A percentile compares a stretch with the other conserved stretches of the same genome.
phyloP scores from a whole-genome alignment of 371 early-diverging fungal genomes.

The Apophysomyces elegans region DNA sequence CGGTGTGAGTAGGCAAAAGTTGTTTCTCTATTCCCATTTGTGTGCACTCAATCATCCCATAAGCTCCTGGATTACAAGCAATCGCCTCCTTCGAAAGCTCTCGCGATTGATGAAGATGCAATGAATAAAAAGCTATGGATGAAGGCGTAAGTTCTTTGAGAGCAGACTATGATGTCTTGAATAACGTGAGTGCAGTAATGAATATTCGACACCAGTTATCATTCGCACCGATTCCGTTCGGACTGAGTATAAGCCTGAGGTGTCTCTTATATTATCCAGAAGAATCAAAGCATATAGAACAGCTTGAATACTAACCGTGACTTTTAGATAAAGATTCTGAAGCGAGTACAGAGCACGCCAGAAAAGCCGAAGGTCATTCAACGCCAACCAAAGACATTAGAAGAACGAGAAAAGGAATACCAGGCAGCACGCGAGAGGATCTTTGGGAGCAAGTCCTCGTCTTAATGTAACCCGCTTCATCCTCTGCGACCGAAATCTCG shows the following conservation, averaged over 20 bases:
- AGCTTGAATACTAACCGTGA: not conserved
- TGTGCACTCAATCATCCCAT: constrained; percentile 17
- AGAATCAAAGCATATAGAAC: not conserved
- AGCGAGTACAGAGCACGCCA: constrained; percentile 19
- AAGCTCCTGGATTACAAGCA: not conserved
- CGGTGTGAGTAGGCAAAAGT: constrained; percentile 24
- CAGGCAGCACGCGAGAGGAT: constrained; percentile 31
- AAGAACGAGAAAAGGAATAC: constrained; percentile 37
- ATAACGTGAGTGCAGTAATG: constrained; percentile 20
- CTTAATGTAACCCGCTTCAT: too few relatives aligned
- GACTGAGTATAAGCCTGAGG: constrained; percentile 39
- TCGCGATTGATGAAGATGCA: constrained; percentile 17
- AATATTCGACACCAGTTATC: constrained; percentile 23
- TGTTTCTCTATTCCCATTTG: not conserved
- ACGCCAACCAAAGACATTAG: constrained; percentile 23
- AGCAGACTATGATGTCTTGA: not conserved
- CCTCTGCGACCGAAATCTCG: too few relatives aligned
- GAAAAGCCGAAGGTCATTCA: not conserved
- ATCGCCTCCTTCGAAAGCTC: constrained; percentile 14
- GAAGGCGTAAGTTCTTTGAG: constrained; percentile 29
- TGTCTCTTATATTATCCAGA: not conserved
- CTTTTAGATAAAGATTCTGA: constrained; percentile 29
- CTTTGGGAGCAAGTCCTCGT: constrained; percentile 18
- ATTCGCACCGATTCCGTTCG: constrained; percentile 28
- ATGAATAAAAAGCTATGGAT: constrained; percentile 35